phyloP scores from a whole-genome alignment of 2,329 filamentous ascomycete species.

The Talaromyces piceae region DNA sequence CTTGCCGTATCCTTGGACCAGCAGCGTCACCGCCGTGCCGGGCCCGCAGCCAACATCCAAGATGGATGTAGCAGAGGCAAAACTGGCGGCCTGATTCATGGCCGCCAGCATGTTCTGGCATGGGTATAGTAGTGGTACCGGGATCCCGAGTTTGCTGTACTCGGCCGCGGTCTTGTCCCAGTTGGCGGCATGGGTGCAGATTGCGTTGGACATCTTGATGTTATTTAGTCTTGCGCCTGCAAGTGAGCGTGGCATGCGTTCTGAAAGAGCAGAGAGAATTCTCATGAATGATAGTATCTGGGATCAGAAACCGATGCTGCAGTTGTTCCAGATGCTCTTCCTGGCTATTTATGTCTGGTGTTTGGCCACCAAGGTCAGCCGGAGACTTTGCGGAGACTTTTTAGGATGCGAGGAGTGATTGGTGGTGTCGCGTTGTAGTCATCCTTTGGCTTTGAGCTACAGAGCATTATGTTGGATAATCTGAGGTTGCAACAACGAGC shows the following conservation, averaged over 20 bases:
- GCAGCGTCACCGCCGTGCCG: conserved; percentile 4
- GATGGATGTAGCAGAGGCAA: conserved; percentile 2
- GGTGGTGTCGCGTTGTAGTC: too few relatives aligned
- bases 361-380: neutral
- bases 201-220: neutral
- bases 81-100: neutral
- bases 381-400: conserved; percentile 1
- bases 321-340: neutral
- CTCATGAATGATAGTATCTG: too few relatives aligned
- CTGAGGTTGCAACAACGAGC: too few relatives aligned
- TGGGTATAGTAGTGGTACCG: neutral
- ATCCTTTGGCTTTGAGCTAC: too few relatives aligned
- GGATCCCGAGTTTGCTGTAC: conserved; percentile 1
- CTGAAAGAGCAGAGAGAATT: too few relatives aligned
- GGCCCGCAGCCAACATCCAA: conserved; percentile 7
- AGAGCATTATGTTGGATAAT: too few relatives aligned
- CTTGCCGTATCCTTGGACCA: conserved; percentile 3
- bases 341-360: neutral
- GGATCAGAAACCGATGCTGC: too few relatives aligned
- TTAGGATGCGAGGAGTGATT: too few relatives aligned
- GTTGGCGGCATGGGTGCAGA: neutral
- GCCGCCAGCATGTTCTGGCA: conserved; percentile 2
- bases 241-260: neutral
- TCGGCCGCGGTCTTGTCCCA: conserved; percentile 6
- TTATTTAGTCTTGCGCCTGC: neutral